Base-by-base conservation (phyloP, 345 rosid species). In the Syzygium aromaticum region DNA sequence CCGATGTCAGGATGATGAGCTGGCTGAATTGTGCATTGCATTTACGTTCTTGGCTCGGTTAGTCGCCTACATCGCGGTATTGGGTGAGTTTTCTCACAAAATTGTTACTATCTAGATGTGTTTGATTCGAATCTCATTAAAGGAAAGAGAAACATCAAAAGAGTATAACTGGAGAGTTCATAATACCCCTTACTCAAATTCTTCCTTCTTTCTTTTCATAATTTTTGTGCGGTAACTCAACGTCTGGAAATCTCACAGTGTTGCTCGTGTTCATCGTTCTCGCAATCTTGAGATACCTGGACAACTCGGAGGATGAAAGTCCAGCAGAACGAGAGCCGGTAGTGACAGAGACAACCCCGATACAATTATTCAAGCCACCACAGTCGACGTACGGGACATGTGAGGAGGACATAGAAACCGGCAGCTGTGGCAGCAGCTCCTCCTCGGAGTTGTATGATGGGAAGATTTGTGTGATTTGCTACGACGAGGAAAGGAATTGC, bases 401-500 rank as follows among this genome's bases (percentile, higher is more conserved):
- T 28, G 92, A 88, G 6, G 83, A 88, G 46, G 95, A 92, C 61
- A 43, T 88, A 27, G 94, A 91, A 54, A 61, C 87, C 52, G 89
- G 92, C 88, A 88, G 85, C 54, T 30, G 84, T 40, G 52, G 86
- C 51, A 84, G 86, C 43, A 90, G 86, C 86, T 91, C 93, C 43
- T 92, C 93, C 2, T 94, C 93, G 85, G 94, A 94, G 21, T 64
- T 92, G 86, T 92, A 94, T 16, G 93, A 94, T 84, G 94, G 91
- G 52, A 93, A 90, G 86, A 87, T 93, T 52, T 94, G 94, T 53
- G 91, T 90, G 53, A 94, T 94, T 56, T 94, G 95, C 86, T 94
- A 90, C 46, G 94, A 94, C 87, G 94, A 94, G 73, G 92, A 90
- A 67, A 89, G 94, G 85, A 93, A 94, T 87, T 91, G 95, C 86